Percentiles rank a stretch among this genome's conserved stretches.
Evolutionary conservation across 768 basidiomycete genomes (phyloP).

Genomic region (Russula earlei): DNA sequence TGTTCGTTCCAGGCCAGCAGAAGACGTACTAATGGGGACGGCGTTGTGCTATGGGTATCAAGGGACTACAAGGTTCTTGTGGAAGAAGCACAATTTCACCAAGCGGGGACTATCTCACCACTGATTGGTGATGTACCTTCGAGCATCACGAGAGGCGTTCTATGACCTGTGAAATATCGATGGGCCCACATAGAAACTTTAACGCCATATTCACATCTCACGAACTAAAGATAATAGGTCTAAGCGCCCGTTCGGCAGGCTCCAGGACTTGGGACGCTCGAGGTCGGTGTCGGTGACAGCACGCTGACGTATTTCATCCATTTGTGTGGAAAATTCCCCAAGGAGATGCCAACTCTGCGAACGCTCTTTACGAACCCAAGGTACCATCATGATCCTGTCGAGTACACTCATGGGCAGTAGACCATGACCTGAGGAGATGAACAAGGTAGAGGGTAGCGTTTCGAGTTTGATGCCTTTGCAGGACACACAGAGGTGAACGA

Average conservation of each 20-base stretch:
- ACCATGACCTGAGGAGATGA: neutral
- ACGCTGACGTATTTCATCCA: neutral
- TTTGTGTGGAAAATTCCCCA: constrained; percentile 5
- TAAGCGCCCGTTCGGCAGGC: neutral
- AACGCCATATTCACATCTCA: neutral
- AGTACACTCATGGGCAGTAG: neutral
- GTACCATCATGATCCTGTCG: constrained; percentile 3
- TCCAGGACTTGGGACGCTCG: neutral
- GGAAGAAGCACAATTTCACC: neutral
- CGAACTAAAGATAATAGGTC: neutral
- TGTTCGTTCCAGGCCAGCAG: neutral
- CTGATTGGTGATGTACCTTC: neutral
- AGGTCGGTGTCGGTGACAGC: neutral
- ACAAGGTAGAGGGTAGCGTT: too few species aligned
- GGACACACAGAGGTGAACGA: neutral
- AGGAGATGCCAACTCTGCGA: neutral
- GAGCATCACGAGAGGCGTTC: neutral
- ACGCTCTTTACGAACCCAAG: neutral
- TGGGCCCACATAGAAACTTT: neutral
- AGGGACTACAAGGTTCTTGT: neutral
- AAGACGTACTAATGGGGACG: neutral
- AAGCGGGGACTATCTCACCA: neutral
- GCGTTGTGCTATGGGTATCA: neutral
- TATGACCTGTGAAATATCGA: neutral
- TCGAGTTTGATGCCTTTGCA: neutral